A percentile compares a stretch with the other conserved stretches of the same genome.
Evolutionary conservation across 345 rosid genomes (phyloP).

Genomic region (Populus davidiana): DNA sequence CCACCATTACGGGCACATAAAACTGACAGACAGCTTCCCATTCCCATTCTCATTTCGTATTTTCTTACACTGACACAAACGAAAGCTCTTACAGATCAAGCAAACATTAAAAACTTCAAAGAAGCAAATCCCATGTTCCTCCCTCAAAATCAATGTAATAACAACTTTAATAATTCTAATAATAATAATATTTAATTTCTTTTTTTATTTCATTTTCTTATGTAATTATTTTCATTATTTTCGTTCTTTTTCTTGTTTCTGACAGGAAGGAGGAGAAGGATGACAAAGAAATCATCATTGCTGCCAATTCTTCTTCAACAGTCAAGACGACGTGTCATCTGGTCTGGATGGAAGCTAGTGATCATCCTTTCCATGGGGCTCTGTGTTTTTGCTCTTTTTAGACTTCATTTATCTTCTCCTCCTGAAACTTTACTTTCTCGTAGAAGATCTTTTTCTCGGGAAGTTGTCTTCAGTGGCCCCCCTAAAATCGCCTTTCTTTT

Average conservation of each 20-base stretch:
- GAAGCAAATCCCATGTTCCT: too few relatives aligned
- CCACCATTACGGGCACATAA: too few relatives aligned
- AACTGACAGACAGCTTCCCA: too few relatives aligned
- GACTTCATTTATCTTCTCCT: conserved; percentile 39
- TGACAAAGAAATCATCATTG: conserved; percentile 49
- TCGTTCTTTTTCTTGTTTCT: background rate
- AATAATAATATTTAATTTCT: too few relatives aligned
- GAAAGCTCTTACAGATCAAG: too few relatives aligned
- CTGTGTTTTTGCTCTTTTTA: conserved; percentile 48
- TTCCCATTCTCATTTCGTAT: too few relatives aligned
- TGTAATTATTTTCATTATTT: too few relatives aligned
- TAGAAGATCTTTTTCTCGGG: conserved; percentile 58
- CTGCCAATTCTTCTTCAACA: conserved; percentile 11
- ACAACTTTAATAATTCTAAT: too few relatives aligned
- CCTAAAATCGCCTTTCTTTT: conserved; percentile 39
- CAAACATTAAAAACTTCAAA: too few relatives aligned
- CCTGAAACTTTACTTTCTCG: conserved; percentile 23
- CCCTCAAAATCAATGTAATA: too few relatives aligned
- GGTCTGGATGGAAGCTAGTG: conserved; percentile 65
- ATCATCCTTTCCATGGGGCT: conserved; percentile 47
- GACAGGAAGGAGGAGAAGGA: conserved; percentile 19
- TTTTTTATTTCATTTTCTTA: too few relatives aligned
- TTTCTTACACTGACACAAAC: too few relatives aligned
- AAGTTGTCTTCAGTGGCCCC: conserved; percentile 33
- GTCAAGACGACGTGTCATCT: conserved; percentile 37